These are phyloP conservation scores for Fonsecaea nubica DNA, from an alignment of 2,329 filamentous ascomycete genomes.

Conservation along the genomic window DNA sequence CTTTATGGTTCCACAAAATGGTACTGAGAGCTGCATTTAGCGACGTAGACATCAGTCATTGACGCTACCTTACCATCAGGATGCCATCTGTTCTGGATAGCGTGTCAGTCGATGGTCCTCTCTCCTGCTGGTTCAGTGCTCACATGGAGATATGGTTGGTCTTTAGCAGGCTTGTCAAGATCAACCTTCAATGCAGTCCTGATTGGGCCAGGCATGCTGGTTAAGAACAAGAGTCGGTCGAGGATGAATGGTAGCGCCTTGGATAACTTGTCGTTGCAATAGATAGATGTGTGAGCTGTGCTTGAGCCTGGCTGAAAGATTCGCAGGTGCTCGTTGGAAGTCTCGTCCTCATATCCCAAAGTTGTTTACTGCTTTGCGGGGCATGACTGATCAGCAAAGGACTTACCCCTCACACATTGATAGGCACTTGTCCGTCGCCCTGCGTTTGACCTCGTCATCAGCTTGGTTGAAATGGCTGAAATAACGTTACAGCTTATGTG, in stretches of 20 bases:
- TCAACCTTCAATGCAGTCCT: constrained; percentile 76
- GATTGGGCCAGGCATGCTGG: constrained; percentile 51
- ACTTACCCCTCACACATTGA: constrained; percentile 34
- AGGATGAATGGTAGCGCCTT: background rate
- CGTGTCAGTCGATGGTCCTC: constrained; percentile 5
- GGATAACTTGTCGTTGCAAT: background rate
- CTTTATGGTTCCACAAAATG: constrained; percentile 73
- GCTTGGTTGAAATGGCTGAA: constrained; percentile 10
- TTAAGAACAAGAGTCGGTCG: background rate
- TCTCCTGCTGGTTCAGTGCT: constrained; percentile 43
- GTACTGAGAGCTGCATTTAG: constrained; percentile 62
- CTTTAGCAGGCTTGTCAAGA: constrained; percentile 71
- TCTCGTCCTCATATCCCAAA: constrained; percentile 22
- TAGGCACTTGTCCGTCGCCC: constrained; percentile 28
- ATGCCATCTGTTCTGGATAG: constrained; percentile 84
- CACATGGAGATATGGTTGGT: constrained; percentile 75
- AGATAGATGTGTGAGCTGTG: background rate
- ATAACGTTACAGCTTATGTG: constrained; percentile 25
- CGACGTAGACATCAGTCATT: background rate
- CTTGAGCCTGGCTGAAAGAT: constrained; percentile 4
- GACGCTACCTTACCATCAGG: constrained; percentile 71
- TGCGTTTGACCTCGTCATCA: constrained; percentile 16
- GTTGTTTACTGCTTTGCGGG: constrained; percentile 34
- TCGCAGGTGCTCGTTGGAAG: constrained; percentile 9
- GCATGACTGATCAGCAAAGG: constrained; percentile 17